Evolutionary conservation across 2,329 filamentous ascomycete genomes (phyloP).

Genomic region (Ilyonectria destructans): DNA sequence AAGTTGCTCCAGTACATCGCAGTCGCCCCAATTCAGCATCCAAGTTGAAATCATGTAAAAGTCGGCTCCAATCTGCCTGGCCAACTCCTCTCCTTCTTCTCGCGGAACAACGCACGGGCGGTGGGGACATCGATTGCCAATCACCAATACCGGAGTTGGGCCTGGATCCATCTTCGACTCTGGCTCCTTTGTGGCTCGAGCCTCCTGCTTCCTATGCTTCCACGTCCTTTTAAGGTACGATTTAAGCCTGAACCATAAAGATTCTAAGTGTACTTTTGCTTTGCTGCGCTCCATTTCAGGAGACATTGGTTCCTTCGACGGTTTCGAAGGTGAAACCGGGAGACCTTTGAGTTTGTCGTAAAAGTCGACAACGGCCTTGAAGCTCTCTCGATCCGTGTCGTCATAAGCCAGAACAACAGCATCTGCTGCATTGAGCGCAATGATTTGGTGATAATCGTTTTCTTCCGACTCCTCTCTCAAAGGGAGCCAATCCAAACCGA

Average conservation of each 20-base stretch:
- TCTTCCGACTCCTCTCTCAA: neutral
- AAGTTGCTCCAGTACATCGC: conserved; percentile 5
- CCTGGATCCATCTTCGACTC: neutral
- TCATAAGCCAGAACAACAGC: neutral
- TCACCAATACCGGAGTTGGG: neutral
- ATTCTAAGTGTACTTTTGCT: neutral
- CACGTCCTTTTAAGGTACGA: neutral
- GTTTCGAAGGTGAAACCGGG: neutral
- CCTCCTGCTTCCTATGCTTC: neutral
- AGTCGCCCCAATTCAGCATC: conserved; percentile 1
- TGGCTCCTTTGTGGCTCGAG: neutral
- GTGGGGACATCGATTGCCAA: neutral
- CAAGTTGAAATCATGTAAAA: conserved; percentile 3
- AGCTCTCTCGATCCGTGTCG: neutral
- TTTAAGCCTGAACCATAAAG: neutral
- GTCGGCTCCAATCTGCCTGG: neutral
- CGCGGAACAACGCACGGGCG: neutral
- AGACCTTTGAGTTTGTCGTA: neutral
- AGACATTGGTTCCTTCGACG: neutral
- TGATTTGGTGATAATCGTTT: neutral
- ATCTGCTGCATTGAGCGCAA: neutral
- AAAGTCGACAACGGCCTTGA: neutral
- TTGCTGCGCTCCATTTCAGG: no score
- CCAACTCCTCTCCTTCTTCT: conserved; percentile 7
- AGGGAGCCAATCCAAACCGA: neutral